Evolutionary conservation across 163 green algal species (phyloP), one percentile per base, ranked within the genome.

Genomic region (Chloromonas sp.): DNA sequence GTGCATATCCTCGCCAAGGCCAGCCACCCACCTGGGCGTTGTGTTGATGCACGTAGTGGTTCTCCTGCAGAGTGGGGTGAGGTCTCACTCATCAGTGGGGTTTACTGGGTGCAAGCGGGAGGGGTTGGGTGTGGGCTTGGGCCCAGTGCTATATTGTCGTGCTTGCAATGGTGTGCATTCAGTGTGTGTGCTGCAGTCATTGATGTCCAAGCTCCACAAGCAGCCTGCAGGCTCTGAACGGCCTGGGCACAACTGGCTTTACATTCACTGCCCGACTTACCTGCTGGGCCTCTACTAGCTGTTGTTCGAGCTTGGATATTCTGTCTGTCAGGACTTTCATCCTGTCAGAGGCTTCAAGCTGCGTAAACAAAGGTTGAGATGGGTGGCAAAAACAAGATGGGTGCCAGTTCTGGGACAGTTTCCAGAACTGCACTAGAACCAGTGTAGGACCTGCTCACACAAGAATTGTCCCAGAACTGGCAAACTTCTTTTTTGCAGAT

Each of bases 11-110:
- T 8, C 8, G 70, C 70, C 70, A 76, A 76, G 70, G 70, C 8
- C 70, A 36, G 70, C 70, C n/a, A 11, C 60, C n/a, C 81, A 84
- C 81, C 81, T 84, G 11, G 61, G 74, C 76, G 59, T 86, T 86
- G 74, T 86, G 83, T 57, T 62, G 36, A 61, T 82, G 71, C n/a
- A 82, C 83, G 58, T 57, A 62, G 3, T 83, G 74, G 11, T 86
- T 70, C 59, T 82, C 83, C 60, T 70, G 61, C 11, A 85, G 58
- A 36, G 36, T 36, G 36, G 36, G 36, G 66, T 74, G 66, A 5
- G 11, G 5, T 74, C 66, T 5, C 66, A 74, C 66, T 15, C 66
- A 11, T 11, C 5, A 74, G 66, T 74, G 66, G 5, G 11, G 66
- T 74, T 11, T 15, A 74, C 66, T 15, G 36, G 36, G 36, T 36